Evolutionary conservation across 192 early-diverging fungal species (phyloP).

Genomic region (Gamsiella multidivaricata): DNA sequence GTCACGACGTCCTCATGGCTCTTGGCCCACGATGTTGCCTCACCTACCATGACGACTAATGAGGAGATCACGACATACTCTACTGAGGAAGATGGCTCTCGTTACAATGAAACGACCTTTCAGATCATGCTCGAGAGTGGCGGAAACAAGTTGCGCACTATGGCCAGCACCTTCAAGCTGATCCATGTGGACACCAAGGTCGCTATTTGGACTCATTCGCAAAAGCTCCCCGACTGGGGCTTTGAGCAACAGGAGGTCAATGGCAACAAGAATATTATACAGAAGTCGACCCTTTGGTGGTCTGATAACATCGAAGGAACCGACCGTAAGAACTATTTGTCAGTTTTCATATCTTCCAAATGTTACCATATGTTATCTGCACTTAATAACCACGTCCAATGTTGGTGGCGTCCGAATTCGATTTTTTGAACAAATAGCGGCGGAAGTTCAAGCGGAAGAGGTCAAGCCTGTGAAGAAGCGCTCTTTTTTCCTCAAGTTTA

Average conservation of each 20-base stretch:
- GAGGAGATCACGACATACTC: slow-evolving; percentile 73
- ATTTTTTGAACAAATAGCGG: slow-evolving; percentile 40
- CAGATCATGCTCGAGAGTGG: slow-evolving; percentile 69
- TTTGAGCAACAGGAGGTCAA: slow-evolving; percentile 91
- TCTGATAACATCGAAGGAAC: slow-evolving; percentile 82
- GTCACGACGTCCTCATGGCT: slow-evolving; percentile 67
- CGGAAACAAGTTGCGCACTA: slow-evolving; percentile 63
- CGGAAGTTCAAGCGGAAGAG: slow-evolving; percentile 57
- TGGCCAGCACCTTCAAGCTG: slow-evolving; percentile 75
- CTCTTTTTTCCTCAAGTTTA: slow-evolving; percentile 83
- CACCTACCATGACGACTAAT: slow-evolving; percentile 72
- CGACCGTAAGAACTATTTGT: slow-evolving; percentile 66
- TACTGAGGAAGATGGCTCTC: slow-evolving; percentile 62
- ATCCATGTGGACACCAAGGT: slow-evolving; percentile 84
- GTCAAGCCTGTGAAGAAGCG: slow-evolving; percentile 66
- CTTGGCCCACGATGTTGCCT: slow-evolving; percentile 74
- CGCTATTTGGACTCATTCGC: slow-evolving; percentile 77
- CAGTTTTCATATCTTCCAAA: too few relatives aligned
- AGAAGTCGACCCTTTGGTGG: slow-evolving; percentile 81
- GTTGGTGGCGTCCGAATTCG: too few relatives aligned
- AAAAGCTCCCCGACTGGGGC: slow-evolving; percentile 88
- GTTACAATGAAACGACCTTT: slow-evolving; percentile 69
- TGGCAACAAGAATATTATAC: slow-evolving; percentile 87
- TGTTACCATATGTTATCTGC: too few relatives aligned
- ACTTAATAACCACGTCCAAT: too few relatives aligned